A percentile compares a stretch with the other conserved stretches of the same genome.
phyloP scores from a whole-genome alignment of 2,329 filamentous ascomycete species.

The Torrubiella hemipterigena region DNA sequence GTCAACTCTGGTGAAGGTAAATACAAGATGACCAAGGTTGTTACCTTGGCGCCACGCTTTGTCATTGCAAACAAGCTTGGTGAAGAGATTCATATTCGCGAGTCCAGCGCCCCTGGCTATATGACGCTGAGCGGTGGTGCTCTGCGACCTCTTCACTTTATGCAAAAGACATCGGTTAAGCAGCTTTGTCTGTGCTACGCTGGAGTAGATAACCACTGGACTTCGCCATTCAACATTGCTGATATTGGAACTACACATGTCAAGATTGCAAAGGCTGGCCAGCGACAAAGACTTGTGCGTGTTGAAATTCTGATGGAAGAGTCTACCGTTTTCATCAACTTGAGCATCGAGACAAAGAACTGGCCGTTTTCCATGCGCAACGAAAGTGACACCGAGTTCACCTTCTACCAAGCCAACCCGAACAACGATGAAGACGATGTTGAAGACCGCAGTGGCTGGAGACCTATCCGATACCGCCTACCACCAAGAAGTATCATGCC shows the following conservation, averaged over 20 bases:
- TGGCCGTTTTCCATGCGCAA: slow-evolving; percentile 99
- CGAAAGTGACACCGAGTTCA: slow-evolving; percentile 91
- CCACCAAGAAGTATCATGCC: slow-evolving; percentile 97
- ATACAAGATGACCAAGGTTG: slow-evolving; percentile 93
- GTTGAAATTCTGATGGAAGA: slow-evolving; percentile 86
- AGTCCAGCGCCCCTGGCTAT: slow-evolving; percentile 81
- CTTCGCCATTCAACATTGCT: slow-evolving; percentile 93
- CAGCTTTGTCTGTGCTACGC: slow-evolving; percentile 89
- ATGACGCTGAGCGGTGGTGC: slow-evolving; percentile 68
- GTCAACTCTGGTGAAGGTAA: slow-evolving; percentile 89
- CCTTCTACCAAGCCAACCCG: slow-evolving; percentile 91
- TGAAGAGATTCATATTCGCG: slow-evolving; percentile 80
- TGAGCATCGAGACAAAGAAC: slow-evolving; percentile 82
- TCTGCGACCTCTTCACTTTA: slow-evolving; percentile 76
- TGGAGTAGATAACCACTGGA: slow-evolving; percentile 94
- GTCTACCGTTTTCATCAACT: slow-evolving; percentile 84
- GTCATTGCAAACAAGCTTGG: slow-evolving; percentile 86
- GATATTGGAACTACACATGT: slow-evolving; percentile 87
- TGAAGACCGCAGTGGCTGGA: slow-evolving; percentile 78
- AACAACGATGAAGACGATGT: slow-evolving; percentile 83
- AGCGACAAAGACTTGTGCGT: slow-evolving; percentile 77
- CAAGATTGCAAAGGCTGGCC: slow-evolving; percentile 82
- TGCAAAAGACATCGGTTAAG: slow-evolving; percentile 72
- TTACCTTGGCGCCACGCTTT: slow-evolving; percentile 85
- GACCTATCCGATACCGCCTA: slow-evolving; percentile 81